phyloP scores from a whole-genome alignment of 2,329 filamentous ascomycete genomes.

The Aspergillus costaricaensis region DNA sequence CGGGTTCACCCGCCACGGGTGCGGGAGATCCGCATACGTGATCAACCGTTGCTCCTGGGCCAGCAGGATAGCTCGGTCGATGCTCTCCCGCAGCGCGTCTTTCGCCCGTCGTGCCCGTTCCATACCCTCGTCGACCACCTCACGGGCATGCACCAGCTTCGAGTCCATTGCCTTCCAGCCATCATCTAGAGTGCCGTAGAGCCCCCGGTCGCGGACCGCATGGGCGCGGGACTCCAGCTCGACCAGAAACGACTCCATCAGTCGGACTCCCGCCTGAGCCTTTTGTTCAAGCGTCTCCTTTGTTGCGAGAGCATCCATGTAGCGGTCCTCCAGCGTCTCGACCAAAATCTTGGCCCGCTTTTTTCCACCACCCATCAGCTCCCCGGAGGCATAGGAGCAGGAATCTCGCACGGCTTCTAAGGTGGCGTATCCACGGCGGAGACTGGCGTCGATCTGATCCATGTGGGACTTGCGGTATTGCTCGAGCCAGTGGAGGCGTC shows the following conservation, averaged over 20 bases:
- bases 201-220: constrained; percentile 74
- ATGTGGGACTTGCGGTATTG: constrained; percentile 81
- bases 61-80: constrained; percentile 73
- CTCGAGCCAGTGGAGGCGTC: constrained; percentile 84
- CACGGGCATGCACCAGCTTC: constrained; percentile 70
- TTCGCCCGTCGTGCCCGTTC: constrained; percentile 81
- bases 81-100: constrained; percentile 77
- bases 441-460: constrained; percentile 76
- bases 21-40: constrained; percentile 83
- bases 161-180: constrained; percentile 80
- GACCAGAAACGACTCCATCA: constrained; percentile 81
- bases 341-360: constrained; percentile 85
- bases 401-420: constrained; percentile 82
- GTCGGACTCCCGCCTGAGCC: constrained; percentile 78
- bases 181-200: constrained; percentile 76
- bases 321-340: constrained; percentile 84
- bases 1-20: constrained; percentile 92
- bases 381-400: constrained; percentile 87
- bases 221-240: constrained; percentile 83
- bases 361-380: constrained; percentile 82
- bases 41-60: constrained; percentile 82
- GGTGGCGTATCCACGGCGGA: constrained; percentile 81
- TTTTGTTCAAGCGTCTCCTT: constrained; percentile 91
- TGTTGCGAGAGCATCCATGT: constrained; percentile 79
- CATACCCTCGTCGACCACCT: constrained; percentile 77